Base-by-base conservation (phyloP, 2,329 filamentous ascomycete genomes). In the Magnaporthiopsis incrustans region DNA sequence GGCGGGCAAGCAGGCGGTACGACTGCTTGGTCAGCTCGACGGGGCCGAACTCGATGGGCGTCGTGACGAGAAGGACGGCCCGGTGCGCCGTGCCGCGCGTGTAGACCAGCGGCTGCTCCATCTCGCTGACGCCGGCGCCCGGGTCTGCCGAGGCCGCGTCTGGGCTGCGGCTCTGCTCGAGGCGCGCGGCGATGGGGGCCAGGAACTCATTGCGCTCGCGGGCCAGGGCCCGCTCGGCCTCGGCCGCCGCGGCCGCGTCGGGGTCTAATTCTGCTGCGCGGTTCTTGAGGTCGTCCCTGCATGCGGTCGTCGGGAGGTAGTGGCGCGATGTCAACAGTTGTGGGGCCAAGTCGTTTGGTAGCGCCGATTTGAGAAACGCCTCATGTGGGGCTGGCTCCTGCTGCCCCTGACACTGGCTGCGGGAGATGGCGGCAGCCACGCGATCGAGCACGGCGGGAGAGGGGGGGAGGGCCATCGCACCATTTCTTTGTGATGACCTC, bases 1-100 rank as follows among this genome's bases (percentile, higher is more conserved):
- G 69, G 57, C 67, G 68, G 8, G 70, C 71, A 59, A 73, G 66
- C 56, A 73, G 65, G 18, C 69, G 65, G 61, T 73, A 72, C 4
- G 68, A 67, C 59, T 64, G 69, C 60, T 66, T 69, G 35, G 70
- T 70, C 35, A 73, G 61, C 53, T 73, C 68, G 64, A 73, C 70
- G 44, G 60, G 66, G 44, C 71, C 71, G 58, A 72, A 71, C 44
- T 69, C 68, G 65, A 73, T 72, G 44, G 69, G 69, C 57, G 66
- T 69, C 50, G 70, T 73, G n/a, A 71, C 67, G 18, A 73, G 65
- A 38, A 73, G 68, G 62, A 72, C 71, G 15, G 72, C 71, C 59
- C 53, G 53, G 56, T 63, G 61, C 22, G 60, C 11, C 44, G 61
- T 18, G 61, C 44, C 61, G 53, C 33, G 30, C 53, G 30, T 58